Base-by-base conservation (phyloP, 139 green algal species). In the Auxenochlorella protothecoides region DNA sequence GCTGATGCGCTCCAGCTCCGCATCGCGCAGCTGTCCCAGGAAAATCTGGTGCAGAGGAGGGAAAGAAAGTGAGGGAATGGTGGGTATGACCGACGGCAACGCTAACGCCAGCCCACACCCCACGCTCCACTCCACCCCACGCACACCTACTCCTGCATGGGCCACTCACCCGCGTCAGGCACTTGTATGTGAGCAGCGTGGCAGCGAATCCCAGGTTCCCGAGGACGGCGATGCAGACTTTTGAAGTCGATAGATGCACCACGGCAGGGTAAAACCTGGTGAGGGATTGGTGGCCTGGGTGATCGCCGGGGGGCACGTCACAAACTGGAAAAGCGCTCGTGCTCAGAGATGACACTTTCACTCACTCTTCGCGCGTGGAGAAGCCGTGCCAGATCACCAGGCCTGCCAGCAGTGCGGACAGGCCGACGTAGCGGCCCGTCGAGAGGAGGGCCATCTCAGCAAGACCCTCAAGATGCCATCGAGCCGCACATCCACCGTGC, bases 1-100 rank as follows among this genome's bases (percentile, higher is more conserved):
- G 63, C 92, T 86, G 15, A 99, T 85, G 0, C 93, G 84, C 82
- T 99, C 95, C 15, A 95, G 75, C 83, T 99, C 95, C 4, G 87
- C 84, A 71, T 99, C 95, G 0, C 95, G 81, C 72, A 99, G 79
- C 3, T 53, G 75, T 3, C 95, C 95, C 6, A 99, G 82, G 79
- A 99, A 99, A 0, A 96, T 54, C 88, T 94, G 27, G 27, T 44
- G 27, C 27, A 44, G 27, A 44, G 27, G 27, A 44, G 27, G 27
- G 27, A 44, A 44, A 44, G 27, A 44, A 44, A 44, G 27, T 44
- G 27, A 44, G 27, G 27, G 27, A 44, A 44, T 44, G 27, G 27
- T 44, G 27, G 27, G 27, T 44, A 44, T 44, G 27, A 44, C 27
- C 27, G 27, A 44, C 27, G 27, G 27, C 27, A 44, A 1, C 27